Conservation (phyloP, 2,329 filamentous ascomycete species). For the Parascedosporium putredinis region DNA sequence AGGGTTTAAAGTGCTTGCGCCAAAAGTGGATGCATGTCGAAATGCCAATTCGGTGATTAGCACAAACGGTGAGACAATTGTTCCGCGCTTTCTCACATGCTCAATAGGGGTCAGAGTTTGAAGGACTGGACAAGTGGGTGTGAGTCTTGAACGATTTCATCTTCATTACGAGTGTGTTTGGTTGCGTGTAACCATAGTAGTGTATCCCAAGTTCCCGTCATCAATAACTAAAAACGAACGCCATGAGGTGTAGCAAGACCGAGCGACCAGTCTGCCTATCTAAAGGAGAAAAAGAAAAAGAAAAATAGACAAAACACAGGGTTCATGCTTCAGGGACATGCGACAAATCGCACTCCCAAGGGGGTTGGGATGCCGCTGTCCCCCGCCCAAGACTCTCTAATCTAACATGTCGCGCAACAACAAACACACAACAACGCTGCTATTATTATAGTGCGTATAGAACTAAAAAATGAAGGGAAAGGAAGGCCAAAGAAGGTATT, state of each 20-base stretch:
- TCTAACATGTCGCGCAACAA: neutral
- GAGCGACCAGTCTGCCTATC: neutral
- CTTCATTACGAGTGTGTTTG: slow-evolving; percentile 1
- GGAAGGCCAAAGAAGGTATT: neutral
- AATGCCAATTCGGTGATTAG: too few relatives aligned
- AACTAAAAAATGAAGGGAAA: neutral
- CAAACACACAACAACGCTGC: slow-evolving; percentile 2
- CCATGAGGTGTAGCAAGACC: neutral
- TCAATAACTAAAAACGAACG: neutral
- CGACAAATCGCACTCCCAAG: neutral
- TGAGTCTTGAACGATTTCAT: neutral
- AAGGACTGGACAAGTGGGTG: too few relatives aligned
- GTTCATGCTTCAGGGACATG: slow-evolving; percentile 2
- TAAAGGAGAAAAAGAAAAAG: too few relatives aligned
- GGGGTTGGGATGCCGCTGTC: neutral
- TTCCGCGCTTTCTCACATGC: neutral
- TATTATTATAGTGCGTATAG: neutral
- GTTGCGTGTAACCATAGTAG: neutral
- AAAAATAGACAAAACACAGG: too few relatives aligned
- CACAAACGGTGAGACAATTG: too few relatives aligned
- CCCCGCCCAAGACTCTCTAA: neutral
- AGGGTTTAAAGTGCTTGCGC: too few relatives aligned
- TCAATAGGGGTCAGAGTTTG: too few relatives aligned
- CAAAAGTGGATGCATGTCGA: too few relatives aligned
- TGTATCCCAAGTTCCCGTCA: neutral